Evolutionary conservation across 1,139 yeast species (phyloP).

Genomic region (Candida pseudoviswanathii): DNA sequence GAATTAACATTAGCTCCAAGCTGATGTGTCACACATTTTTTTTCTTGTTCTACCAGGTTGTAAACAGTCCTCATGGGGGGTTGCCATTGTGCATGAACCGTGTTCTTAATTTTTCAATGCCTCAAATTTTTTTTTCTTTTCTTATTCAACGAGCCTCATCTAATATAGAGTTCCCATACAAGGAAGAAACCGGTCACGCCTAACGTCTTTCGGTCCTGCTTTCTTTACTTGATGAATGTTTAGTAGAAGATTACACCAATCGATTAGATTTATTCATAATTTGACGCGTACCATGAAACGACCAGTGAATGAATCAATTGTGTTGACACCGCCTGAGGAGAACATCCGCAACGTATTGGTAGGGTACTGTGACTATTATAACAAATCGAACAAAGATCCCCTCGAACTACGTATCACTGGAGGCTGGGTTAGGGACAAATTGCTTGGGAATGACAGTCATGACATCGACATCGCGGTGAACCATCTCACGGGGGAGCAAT

Average conservation of each 20-base stretch:
- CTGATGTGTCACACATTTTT: too few species aligned
- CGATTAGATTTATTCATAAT: constrained; percentile 3
- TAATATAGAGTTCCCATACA: too few species aligned
- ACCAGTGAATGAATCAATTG: constrained; percentile 25
- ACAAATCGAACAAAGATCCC: constrained; percentile 19
- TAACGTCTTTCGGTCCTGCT: not conserved
- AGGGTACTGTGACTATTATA: constrained; percentile 43
- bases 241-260: not conserved
- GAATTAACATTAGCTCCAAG: too few species aligned
- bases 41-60: too few species aligned
- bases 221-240: constrained; percentile 1
- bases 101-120: too few species aligned
- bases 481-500: constrained; percentile 78
- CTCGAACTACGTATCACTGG: constrained; percentile 83
- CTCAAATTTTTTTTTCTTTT: too few species aligned
- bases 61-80: too few species aligned
- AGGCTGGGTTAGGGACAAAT: constrained; percentile 98
- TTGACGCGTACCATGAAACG: constrained; percentile 21
- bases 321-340: constrained; percentile 49
- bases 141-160: too few species aligned
- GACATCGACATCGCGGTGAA: constrained; percentile 94
- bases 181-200: too few species aligned
- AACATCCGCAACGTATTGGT: constrained; percentile 49
- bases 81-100: too few species aligned
- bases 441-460: constrained; percentile 75